A percentile compares a stretch with the other conserved stretches of the same genome.
Evolutionary conservation across 495 filamentous ascomycete species (phyloP).

Genomic region (Astrothelium macrocarpum): DNA sequence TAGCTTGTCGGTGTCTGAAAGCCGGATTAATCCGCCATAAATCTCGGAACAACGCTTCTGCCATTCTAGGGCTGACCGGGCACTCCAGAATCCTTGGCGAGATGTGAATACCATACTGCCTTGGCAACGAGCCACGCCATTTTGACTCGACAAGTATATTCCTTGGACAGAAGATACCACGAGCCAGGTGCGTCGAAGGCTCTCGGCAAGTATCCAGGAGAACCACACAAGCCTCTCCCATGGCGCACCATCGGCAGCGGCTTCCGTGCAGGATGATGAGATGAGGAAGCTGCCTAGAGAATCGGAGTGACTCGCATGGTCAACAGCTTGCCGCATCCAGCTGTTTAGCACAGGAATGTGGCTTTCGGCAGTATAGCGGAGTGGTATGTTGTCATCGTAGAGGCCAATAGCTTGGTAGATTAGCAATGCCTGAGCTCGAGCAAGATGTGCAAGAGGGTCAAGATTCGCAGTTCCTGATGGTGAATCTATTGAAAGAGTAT

Average conservation of each 20-base stretch:
- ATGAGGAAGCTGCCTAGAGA: constrained; percentile 11
- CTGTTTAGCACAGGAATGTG: constrained; percentile 13
- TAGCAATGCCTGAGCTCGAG: constrained; percentile 17
- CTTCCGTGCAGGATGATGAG: constrained; percentile 12
- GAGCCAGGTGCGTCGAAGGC: constrained; percentile 21
- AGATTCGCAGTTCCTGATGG: background rate
- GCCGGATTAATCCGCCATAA: constrained; percentile 14
- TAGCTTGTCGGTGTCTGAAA: constrained; percentile 12
- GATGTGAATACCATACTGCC: constrained; percentile 17
- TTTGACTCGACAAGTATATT: constrained; percentile 11
- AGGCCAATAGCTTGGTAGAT: constrained; percentile 19
- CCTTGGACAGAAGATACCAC: constrained; percentile 9
- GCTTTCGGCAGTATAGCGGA: constrained; percentile 14
- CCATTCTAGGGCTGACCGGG: constrained; percentile 13
- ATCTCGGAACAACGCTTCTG: constrained; percentile 16
- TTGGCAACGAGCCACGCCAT: constrained; percentile 14
- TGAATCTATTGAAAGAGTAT: constrained; percentile 11
- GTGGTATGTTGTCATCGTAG: constrained; percentile 19
- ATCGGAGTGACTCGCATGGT: constrained; percentile 9
- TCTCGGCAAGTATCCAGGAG: constrained; percentile 19
- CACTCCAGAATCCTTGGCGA: constrained; percentile 19
- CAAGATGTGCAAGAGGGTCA: constrained; percentile 17
- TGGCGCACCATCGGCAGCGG: background rate
- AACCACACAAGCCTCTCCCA: constrained; percentile 10
- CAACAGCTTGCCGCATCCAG: constrained; percentile 14